Percentiles rank a stretch among this genome's conserved stretches.
phyloP scores from a whole-genome alignment of 306 rosid genomes.

The Castanospermum australe region DNA sequence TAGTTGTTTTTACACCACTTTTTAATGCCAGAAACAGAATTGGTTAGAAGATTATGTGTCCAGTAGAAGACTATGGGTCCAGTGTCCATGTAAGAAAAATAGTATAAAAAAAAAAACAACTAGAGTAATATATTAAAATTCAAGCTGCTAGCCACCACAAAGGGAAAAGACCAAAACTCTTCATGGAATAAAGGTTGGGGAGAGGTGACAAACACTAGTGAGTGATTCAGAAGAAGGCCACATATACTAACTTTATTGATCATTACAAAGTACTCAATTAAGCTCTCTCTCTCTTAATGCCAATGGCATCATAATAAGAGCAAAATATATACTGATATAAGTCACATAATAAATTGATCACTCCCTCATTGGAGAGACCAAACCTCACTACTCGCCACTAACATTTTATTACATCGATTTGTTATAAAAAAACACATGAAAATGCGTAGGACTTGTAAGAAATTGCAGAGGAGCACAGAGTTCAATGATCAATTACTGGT shows the following conservation, averaged over 20 bases:
- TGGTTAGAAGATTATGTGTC: too few species aligned
- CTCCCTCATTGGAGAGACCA: not conserved
- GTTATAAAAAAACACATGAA: not conserved
- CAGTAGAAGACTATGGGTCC: too few species aligned
- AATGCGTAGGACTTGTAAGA: not conserved
- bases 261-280: not conserved
- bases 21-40: too few species aligned
- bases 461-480: not conserved
- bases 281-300: not conserved
- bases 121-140: too few species aligned
- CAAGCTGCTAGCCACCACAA: too few species aligned
- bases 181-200: not conserved
- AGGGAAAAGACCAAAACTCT: not conserved
- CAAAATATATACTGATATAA: not conserved
- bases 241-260: not conserved
- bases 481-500: not conserved
- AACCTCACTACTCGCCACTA: not conserved
- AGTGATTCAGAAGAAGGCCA: not conserved
- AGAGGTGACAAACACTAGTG: too few species aligned
- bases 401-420: not conserved
- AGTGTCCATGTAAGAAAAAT: too few species aligned
- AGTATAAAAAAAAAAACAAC: too few species aligned
- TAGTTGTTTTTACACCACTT: too few species aligned
- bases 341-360: not conserved
- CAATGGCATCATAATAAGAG: not conserved